Evolutionary conservation across 2,329 filamentous ascomycete species (phyloP).

Genomic region (Lachnellula arida): DNA sequence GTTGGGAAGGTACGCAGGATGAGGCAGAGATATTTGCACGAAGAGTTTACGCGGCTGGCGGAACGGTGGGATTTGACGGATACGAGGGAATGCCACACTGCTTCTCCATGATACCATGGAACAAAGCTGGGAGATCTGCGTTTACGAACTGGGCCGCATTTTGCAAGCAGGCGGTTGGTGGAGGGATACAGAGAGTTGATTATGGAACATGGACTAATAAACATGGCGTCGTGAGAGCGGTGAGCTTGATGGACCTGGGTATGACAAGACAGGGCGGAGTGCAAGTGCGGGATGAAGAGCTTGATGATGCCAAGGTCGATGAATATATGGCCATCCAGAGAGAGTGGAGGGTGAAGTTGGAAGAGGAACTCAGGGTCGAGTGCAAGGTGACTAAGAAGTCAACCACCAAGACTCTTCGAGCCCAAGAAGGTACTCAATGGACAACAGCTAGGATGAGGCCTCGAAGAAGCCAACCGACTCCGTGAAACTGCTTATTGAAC

Average conservation of each 20-base stretch:
- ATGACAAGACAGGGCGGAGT: neutral
- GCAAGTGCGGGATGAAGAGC: neutral
- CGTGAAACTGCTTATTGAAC: neutral
- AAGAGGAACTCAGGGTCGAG: neutral
- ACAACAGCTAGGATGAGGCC: neutral
- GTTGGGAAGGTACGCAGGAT: neutral
- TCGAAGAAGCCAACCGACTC: neutral
- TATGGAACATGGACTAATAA: neutral
- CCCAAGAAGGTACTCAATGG: neutral
- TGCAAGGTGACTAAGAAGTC: neutral
- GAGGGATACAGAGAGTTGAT: neutral
- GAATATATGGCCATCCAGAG: neutral
- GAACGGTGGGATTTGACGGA: neutral
- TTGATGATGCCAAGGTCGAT: neutral
- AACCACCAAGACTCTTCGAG: neutral
- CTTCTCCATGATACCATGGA: neutral
- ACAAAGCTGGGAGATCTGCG: neutral
- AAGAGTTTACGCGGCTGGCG: neutral
- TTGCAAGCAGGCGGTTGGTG: neutral
- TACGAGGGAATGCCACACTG: slow-evolving; percentile 2
- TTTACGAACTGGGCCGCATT: neutral
- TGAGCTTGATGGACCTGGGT: neutral
- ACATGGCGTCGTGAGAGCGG: neutral
- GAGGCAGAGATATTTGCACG: neutral
- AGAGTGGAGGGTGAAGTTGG: neutral